Conservation (phyloP, 208 protist species). For the Porcisia deanei region DNA sequence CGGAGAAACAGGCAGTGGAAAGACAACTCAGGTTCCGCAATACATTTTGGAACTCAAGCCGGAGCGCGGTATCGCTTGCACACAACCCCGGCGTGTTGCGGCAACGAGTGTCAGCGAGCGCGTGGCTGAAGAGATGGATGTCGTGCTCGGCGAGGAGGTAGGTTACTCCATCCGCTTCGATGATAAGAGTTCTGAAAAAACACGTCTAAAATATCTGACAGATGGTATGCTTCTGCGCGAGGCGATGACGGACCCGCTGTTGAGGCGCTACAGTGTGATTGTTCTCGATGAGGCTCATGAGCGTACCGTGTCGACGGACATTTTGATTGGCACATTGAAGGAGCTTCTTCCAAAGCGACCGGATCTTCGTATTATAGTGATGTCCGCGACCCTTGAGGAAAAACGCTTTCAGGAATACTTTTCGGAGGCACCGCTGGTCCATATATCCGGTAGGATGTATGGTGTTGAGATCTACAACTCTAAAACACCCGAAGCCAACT, state of each 20-base stretch:
- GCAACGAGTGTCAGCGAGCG: constrained; percentile 98
- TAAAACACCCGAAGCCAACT: constrained; percentile 93
- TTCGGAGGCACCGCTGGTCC: constrained; percentile 96
- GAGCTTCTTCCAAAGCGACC: constrained; percentile 64
- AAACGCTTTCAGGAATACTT: constrained; percentile 98
- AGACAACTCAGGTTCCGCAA: constrained; percentile 96
- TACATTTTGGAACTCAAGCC: constrained; percentile 92
- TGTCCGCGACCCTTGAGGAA: constrained; percentile 97
- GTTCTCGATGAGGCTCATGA: constrained; percentile 99
- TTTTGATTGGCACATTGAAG: constrained; percentile 98
- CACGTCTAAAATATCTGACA: constrained; percentile 98
- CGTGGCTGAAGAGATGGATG: constrained; percentile 98
- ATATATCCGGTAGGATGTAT: constrained; percentile 97
- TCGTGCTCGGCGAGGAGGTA: constrained; percentile 96
- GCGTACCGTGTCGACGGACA: constrained; percentile 98
- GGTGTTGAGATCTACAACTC: constrained; percentile 91
- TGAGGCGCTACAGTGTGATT: constrained; percentile 95
- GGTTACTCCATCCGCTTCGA: constrained; percentile 99
- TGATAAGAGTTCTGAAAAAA: constrained; percentile 94
- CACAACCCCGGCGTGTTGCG: constrained; percentile 98
- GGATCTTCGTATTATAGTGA: constrained; percentile 97
- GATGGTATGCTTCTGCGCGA: constrained; percentile 99
- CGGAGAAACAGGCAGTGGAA: constrained; percentile 95
- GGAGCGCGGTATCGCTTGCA: constrained; percentile 87
- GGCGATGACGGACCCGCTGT: constrained; percentile 91